Conservation (phyloP, 75 land plant genomes). For the Pinus albicaulis region DNA sequence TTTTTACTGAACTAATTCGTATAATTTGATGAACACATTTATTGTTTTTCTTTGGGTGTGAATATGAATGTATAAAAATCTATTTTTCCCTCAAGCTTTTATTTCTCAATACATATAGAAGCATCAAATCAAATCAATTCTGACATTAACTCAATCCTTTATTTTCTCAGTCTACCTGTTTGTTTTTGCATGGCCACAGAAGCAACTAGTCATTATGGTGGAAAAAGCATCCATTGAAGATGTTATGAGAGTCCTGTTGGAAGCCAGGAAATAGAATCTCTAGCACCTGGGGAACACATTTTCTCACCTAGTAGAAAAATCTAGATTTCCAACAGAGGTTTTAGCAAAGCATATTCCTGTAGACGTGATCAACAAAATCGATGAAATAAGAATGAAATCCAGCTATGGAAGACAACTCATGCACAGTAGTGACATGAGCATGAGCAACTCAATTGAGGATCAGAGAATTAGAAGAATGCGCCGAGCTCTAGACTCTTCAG, state of each 20-base stretch:
- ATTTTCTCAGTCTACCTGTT: neutral
- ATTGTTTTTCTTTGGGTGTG: neutral
- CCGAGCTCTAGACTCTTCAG: conserved; percentile 94
- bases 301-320: conserved; percentile 86
- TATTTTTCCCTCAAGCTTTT: neutral
- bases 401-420: conserved; percentile 24
- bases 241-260: conserved; percentile 83
- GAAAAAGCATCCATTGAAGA: conserved; percentile 90
- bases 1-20: too few species aligned
- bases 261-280: conserved; percentile 81
- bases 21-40: neutral
- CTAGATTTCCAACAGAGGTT: conserved; percentile 74
- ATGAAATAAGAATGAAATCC: conserved; percentile 71
- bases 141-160: neutral
- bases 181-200: conserved; percentile 34
- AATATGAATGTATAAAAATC: neutral
- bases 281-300: conserved; percentile 82
- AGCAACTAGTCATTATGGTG: conserved; percentile 77
- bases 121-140: neutral
- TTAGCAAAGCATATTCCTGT: conserved; percentile 81
- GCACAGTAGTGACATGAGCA: neutral
- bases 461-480: conserved; percentile 83
- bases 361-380: conserved; percentile 78
- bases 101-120: neutral
- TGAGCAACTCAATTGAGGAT: conserved; percentile 43